Conservation (phyloP, 352 stramenopile species). For the Globisporangium viniferum region DNA sequence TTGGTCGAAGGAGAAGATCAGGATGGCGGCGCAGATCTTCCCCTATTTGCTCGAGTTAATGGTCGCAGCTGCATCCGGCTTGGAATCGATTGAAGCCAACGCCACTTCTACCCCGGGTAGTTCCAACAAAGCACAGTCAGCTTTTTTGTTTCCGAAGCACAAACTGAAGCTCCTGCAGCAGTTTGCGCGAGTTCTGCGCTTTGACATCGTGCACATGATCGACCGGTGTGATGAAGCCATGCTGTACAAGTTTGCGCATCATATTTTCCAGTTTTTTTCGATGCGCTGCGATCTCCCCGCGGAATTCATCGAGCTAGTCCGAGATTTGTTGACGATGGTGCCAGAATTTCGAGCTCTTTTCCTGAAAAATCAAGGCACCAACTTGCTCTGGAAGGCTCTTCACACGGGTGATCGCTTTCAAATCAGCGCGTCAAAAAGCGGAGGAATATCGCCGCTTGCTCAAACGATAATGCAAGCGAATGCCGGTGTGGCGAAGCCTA, state of each 20-base stretch:
- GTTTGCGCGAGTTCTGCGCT: slow-evolving; percentile 31
- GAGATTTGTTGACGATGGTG: slow-evolving; percentile 33
- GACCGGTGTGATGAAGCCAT: slow-evolving; percentile 36
- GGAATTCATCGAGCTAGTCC: slow-evolving; percentile 37
- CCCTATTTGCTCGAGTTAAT: slow-evolving; percentile 37
- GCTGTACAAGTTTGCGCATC: slow-evolving; percentile 35
- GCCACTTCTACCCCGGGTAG: not conserved
- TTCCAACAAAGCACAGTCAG: slow-evolving; percentile 9
- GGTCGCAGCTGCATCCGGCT: slow-evolving; percentile 25
- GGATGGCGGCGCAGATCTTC: slow-evolving; percentile 31
- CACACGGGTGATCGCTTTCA: slow-evolving; percentile 26
- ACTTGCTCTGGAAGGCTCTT: slow-evolving; percentile 48
- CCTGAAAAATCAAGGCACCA: slow-evolving; percentile 35
- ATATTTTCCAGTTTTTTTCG: slow-evolving; percentile 46
- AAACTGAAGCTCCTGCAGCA: slow-evolving; percentile 29
- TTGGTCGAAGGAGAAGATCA: slow-evolving; percentile 35
- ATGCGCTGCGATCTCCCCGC: slow-evolving; percentile 32
- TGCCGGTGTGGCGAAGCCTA: not conserved
- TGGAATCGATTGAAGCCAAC: slow-evolving; percentile 21
- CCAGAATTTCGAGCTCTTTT: slow-evolving; percentile 42
- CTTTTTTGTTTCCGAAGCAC: slow-evolving; percentile 2
- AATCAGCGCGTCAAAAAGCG: not conserved
- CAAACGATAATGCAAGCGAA: slow-evolving; percentile 12
- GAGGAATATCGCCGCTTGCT: slow-evolving; percentile 6
- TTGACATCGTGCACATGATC: slow-evolving; percentile 37